Evolutionary conservation across 768 basidiomycete species (phyloP).

Genomic region (Multifurca ochricompacta): DNA sequence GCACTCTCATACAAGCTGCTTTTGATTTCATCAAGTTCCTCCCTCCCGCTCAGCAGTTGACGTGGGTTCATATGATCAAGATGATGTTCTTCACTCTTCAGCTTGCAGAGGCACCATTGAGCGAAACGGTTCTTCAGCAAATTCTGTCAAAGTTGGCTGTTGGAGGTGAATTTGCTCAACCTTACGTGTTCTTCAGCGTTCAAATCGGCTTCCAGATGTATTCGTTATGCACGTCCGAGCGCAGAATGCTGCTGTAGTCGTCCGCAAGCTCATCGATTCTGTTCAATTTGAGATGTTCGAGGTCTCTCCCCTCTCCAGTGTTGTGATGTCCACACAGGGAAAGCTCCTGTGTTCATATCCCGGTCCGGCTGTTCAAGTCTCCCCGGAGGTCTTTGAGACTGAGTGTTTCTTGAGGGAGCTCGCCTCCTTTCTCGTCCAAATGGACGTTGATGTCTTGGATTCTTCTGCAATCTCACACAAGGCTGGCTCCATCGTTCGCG

Average conservation of each 20-base stretch:
- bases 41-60: neutral
- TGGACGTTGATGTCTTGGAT: constrained; percentile 31
- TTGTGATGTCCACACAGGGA: constrained; percentile 33
- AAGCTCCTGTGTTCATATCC: constrained; percentile 43
- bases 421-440: constrained; percentile 32
- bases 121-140: neutral
- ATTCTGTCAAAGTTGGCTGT: neutral
- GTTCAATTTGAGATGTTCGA: constrained; percentile 42
- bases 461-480: constrained; percentile 32
- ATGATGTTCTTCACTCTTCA: neutral
- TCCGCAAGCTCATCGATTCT: constrained; percentile 4
- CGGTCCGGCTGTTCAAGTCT: constrained; percentile 35
- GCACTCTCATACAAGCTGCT: neutral
- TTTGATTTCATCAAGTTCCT: neutral
- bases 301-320: constrained; percentile 30
- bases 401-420: constrained; percentile 30
- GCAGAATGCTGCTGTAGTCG: constrained; percentile 44
- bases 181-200: neutral
- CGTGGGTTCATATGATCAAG: constrained; percentile 8
- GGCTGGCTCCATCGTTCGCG: constrained; percentile 22
- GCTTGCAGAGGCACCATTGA: neutral
- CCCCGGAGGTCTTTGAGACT: constrained; percentile 26
- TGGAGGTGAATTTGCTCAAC: neutral
- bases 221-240: constrained; percentile 33
- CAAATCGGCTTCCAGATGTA: constrained; percentile 28